A percentile compares a stretch with the other conserved stretches of the same genome.
Evolutionary conservation across 2,329 filamentous ascomycete genomes (phyloP).

Genomic region (Xylariaceae sp.): DNA sequence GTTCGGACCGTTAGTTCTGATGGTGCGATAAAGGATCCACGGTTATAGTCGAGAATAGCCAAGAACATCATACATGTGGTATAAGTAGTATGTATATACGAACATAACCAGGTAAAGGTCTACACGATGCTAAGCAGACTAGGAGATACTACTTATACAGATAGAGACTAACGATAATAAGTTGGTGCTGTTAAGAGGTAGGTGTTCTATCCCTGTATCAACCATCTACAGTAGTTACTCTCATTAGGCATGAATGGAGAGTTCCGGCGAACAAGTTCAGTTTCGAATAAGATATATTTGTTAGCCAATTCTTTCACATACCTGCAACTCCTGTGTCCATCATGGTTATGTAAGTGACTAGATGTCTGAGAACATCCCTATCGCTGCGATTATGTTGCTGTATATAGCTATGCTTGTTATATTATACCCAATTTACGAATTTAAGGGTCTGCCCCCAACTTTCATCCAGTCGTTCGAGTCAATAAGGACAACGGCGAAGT

Average conservation of each 20-base stretch:
- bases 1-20: not conserved
- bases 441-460: constrained; percentile 12
- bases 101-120: too few relatives aligned
- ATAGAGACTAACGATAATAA: too few relatives aligned
- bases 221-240: too few relatives aligned
- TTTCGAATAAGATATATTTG: too few relatives aligned
- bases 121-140: not conserved
- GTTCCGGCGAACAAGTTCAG: too few relatives aligned
- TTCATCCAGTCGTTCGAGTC: constrained; percentile 11
- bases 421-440: constrained; percentile 1
- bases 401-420: not conserved
- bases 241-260: too few relatives aligned
- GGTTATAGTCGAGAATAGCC: not conserved
- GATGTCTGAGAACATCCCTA: constrained; percentile 19
- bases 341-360: not conserved
- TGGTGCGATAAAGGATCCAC: not conserved
- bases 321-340: not conserved
- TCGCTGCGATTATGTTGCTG: not conserved
- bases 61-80: not conserved
- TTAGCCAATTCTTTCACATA: too few relatives aligned
- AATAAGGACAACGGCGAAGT: constrained; percentile 21
- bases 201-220: too few relatives aligned
- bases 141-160: too few relatives aligned
- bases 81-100: too few relatives aligned
- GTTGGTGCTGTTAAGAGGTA: too few relatives aligned